Conservation (phyloP, 352 stramenopile genomes). For the Blastocystis sp. region DNA sequence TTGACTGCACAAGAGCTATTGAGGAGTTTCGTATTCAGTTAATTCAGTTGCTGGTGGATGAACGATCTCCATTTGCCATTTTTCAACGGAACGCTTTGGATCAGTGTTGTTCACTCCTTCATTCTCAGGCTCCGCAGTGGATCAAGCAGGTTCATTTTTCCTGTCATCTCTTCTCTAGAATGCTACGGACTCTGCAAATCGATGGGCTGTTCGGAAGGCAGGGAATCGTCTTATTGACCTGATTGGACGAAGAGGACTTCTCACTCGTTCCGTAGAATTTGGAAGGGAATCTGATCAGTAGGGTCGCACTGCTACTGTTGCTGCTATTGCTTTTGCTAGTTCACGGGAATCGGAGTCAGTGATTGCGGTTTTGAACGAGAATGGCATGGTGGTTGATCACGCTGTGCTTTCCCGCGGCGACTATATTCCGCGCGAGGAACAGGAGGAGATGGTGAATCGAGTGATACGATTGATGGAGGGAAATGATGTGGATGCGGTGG, state of each 20-base stretch:
- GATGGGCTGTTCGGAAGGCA: no score
- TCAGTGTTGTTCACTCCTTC: background rate
- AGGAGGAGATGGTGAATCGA: background rate
- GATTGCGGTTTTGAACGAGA: slow-evolving; percentile 44
- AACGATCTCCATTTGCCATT: background rate
- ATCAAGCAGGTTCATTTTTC: background rate
- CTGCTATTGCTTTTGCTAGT: background rate
- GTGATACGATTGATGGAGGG: background rate
- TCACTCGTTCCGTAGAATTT: background rate
- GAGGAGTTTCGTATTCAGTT: background rate
- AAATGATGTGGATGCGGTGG: background rate
- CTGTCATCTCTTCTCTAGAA: no score
- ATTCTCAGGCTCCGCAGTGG: background rate
- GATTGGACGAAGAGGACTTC: background rate
- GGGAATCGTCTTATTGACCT: background rate
- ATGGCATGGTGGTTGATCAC: slow-evolving; percentile 28
- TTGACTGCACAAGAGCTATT: background rate
- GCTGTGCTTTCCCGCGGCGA: background rate
- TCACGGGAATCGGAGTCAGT: background rate
- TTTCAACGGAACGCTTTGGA: background rate
- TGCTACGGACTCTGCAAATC: no score
- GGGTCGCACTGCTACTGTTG: background rate
- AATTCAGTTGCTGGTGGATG: background rate
- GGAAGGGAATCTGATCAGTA: background rate
- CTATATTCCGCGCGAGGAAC: background rate